Evolutionary conservation across 805 yeast species (phyloP), one percentile per base, ranked within the genome.

Genomic region (Cyberlindnera americana): DNA sequence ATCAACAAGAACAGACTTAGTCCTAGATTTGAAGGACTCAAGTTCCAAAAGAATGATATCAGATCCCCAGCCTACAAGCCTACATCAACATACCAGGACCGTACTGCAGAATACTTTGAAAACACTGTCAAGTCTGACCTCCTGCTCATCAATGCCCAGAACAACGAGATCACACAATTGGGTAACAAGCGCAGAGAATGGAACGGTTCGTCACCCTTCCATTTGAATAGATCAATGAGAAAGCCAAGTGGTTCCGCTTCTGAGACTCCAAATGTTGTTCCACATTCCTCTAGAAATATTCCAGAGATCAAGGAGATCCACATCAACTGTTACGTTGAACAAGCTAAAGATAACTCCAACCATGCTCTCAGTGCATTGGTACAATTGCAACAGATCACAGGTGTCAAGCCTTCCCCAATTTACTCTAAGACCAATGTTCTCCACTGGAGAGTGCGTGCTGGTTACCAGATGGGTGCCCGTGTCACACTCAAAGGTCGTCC

Each of bases 371-470:
- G 89, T 24, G 87, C 95, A 10, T 70, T 78, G 37, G 71, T 87
- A 44, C 91, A 85, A 64, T 59, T 93, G 42, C 95, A 93, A 54
- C 98, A 91, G 61, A 84, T 93, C 54, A 91, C 99, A n/a, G 95
- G 95, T 46, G 78, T 73, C 46, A 86, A 88, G 61, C 89, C 97
- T 27, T 67, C 70, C 45, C 74, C 83, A 18, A 67, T 88, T 14
- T 84, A 69, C 57, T 83, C 95, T 29, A 83, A 77, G 56, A 73
- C 86, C 9, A 88, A 88, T 63, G 85, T 87, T 24, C 83, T 90
- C 38, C 74, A 77, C 33, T 90, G 96, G 96, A 80, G 81, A 51
- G 73, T 90, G 39, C 79, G 97, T 62, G 80, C 80, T 35, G 96
- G 96, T 28, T 81, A 78, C 71, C 82, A 82, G 36, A 84, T 95